Evolutionary conservation across 1,284 basidiomycete species (phyloP), one percentile per base, ranked within the genome.

Genomic region (Rhodotorula sp.): DNA sequence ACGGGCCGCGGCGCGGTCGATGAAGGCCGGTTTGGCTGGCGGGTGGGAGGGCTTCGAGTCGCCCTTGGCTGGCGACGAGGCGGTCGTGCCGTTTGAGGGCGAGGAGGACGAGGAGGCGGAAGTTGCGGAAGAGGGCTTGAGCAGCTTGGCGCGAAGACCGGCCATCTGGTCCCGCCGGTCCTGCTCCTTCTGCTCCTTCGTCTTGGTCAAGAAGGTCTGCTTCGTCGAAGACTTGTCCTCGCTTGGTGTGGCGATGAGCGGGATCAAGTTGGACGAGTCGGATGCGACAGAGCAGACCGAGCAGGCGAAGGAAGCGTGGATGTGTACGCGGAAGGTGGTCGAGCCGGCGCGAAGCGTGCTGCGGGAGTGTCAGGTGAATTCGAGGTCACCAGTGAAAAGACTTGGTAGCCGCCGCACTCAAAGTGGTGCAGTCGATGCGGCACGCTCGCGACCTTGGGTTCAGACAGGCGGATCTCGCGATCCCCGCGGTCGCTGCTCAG

Each of bases 141-240:
- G 68, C 21, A 69, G 61, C 59, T 71, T 59, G 41, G 66, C 71
- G 54, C 52, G 65, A 9, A 75, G 59, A 0, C 67, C 66, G 19
- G 48, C 53, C 55, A 75, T 63, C 53, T 67, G 60, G 25, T 68
- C 64, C 23, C 69, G 45, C 5, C 74, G 69, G 10, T 75, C 72
- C 16, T 62, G 49, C 69, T 75, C 74, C 61, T 71, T 75, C 55
- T 75, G 64, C 23, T 66, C 74, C 54, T 75, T 75, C 16, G 74
- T 66, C 46, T 61, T 65, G 19, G 61, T 60, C 45, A 42, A n/a
- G 52, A 66, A 71, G 10, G 59, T 34, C 3, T 58, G 42, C 4
- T 41, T 23, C 21, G 48, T 23, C 4, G 45, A 16, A 10, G 21
- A 25, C 3, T n/a, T 8, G 34, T 49, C 55, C 13, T 21, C 25